Base-by-base conservation (phyloP, 148 eudicot species). In the Rhododendron ferrugineum region DNA sequence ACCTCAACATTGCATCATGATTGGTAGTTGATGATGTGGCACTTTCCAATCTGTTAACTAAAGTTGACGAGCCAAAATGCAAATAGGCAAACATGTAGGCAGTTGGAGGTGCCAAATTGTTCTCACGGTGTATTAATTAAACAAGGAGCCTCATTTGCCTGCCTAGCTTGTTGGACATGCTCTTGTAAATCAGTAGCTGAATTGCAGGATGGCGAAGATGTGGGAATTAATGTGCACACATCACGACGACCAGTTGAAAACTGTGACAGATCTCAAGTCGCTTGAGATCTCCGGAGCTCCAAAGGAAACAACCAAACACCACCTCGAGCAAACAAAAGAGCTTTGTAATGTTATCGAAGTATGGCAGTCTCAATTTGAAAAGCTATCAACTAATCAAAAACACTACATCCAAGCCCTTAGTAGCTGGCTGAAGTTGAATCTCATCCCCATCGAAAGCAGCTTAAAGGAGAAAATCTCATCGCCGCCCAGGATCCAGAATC, bases 171-270 rank as follows among this genome's bases (percentile, higher is more conserved):
- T 70, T 30, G 40, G 40, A 32, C 18, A 70, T 70, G 75, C 37
- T 32, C 75, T 70, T 70, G 6, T 37, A 46, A 44, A 50, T 28
- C n/a, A 79, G 73, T 60, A 42, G 16, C 49, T 40, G 10, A 66
- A 83, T 32, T 92, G 86, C 90, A 96, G 98, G 91, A 96, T 94
- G 95, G 87, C 94, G 4, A 92, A 89, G 83, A 96, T 94, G 98
- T 96, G 98, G 98, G 94, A 91, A 85, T 90, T 90, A 74, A 88
- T 94, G 87, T 89, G 84, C 52, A 73, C 44, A 26, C 94, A 94
- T 86, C 98, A 96, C 28, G 91, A 91, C 81, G 85, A 81, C 85
- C 98, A 96, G 89, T 84, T 92, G 49, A 60, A 86, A 22, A 88
- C 91, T 49, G 93, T 93, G 18, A 70, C 85, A 1, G 92, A 90